phyloP scores from a whole-genome alignment of 2,329 filamentous ascomycete genomes.

The Neopestalotiopsis rosae region DNA sequence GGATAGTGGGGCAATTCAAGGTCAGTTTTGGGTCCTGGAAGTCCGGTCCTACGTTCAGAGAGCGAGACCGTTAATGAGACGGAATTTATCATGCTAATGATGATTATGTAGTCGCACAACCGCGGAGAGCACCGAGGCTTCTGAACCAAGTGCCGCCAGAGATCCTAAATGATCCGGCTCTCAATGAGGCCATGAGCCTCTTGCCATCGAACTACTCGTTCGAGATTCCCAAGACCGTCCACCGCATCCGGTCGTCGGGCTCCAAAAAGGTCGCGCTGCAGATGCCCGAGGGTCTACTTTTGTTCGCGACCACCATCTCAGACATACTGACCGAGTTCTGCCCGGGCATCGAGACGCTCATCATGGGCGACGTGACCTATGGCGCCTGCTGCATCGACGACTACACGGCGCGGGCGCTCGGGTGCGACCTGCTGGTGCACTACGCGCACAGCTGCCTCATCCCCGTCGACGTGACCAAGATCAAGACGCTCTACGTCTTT shows the following conservation, averaged over 20 bases:
- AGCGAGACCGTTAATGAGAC: neutral
- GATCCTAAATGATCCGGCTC: slow-evolving; percentile 82
- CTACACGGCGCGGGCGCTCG: slow-evolving; percentile 91
- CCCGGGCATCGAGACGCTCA: slow-evolving; percentile 86
- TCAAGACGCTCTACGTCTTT: slow-evolving; percentile 97
- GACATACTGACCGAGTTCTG: slow-evolving; percentile 97
- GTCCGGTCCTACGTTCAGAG: too few species aligned
- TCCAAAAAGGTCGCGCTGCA: slow-evolving; percentile 91
- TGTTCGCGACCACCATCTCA: slow-evolving; percentile 97
- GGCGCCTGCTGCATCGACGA: slow-evolving; percentile 99
- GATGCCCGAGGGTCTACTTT: slow-evolving; percentile 91
- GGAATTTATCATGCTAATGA: neutral
- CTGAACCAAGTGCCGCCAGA: slow-evolving; percentile 89
- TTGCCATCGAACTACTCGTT: slow-evolving; percentile 98
- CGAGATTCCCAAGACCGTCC: slow-evolving; percentile 97
- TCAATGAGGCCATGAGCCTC: slow-evolving; percentile 85
- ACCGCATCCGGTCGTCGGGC: slow-evolving; percentile 81
- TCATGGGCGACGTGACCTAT: slow-evolving; percentile 99
- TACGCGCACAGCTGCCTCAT: slow-evolving; percentile 98
- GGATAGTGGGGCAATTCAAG: slow-evolving; percentile 71
- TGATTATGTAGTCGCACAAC: slow-evolving; percentile 64
- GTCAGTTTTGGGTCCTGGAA: slow-evolving; percentile 46
- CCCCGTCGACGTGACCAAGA: slow-evolving; percentile 93
- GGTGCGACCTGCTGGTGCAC: slow-evolving; percentile 92
- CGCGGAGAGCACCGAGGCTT: slow-evolving; percentile 76